Evolutionary conservation across 2,329 filamentous ascomycete genomes (phyloP).

Genomic region (Fusarium sp.): DNA sequence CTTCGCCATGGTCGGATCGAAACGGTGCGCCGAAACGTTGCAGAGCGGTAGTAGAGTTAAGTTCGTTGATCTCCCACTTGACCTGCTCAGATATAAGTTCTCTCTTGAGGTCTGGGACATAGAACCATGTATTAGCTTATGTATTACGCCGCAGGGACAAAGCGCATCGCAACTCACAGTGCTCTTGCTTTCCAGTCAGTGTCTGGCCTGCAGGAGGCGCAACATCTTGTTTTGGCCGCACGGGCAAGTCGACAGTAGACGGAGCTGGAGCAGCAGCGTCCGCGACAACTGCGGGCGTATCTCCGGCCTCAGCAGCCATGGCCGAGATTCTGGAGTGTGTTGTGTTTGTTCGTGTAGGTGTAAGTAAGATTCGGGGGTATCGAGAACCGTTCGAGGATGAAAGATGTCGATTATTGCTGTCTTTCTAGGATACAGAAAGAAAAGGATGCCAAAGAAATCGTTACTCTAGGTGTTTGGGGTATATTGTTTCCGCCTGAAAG

Average conservation of each 20-base stretch:
- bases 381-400: slow-evolving; percentile 1
- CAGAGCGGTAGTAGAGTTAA: slow-evolving; percentile 93
- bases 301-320: slow-evolving; percentile 47
- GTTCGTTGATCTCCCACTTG: slow-evolving; percentile 87
- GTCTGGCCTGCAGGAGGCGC: slow-evolving; percentile 58
- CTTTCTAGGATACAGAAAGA: slow-evolving; percentile 16
- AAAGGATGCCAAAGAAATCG: slow-evolving; percentile 10
- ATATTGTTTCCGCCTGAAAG: slow-evolving; percentile 17
- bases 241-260: slow-evolving; percentile 44
- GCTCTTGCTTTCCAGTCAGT: slow-evolving; percentile 96
- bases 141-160: background rate
- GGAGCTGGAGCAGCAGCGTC: slow-evolving; percentile 30
- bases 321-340: slow-evolving; percentile 21
- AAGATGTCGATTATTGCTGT: slow-evolving; percentile 3
- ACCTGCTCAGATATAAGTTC: slow-evolving; percentile 94
- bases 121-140: slow-evolving; percentile 26
- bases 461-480: slow-evolving; percentile 15
- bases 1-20: slow-evolving; percentile 89
- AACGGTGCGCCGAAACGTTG: slow-evolving; percentile 97
- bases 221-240: slow-evolving; percentile 47
- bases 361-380: background rate
- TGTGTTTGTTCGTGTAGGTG: slow-evolving; percentile 2
- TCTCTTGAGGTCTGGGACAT: slow-evolving; percentile 80
- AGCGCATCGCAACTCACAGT: slow-evolving; percentile 71
- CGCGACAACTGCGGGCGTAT: slow-evolving; percentile 40